Base-by-base conservation (phyloP, 768 basidiomycete genomes). In the Galerina marginata region DNA sequence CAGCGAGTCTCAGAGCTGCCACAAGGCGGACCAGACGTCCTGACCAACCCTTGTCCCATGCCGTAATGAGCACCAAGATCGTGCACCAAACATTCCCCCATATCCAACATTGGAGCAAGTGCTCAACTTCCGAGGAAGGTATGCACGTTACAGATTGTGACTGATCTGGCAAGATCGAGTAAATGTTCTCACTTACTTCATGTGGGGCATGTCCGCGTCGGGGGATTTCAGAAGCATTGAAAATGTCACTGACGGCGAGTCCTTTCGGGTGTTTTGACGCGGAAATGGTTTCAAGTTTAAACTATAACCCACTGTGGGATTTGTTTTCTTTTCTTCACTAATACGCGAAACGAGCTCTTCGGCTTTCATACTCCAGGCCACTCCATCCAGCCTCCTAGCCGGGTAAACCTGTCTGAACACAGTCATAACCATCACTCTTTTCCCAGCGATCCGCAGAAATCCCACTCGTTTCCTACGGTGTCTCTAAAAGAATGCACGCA, bases 361-460 rank as follows among this genome's bases (percentile, higher is more conserved):
- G 29, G 36, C 39, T 45, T 47, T 29, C 54, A 38, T 25, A 37
- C 56, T 59, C 37, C 46, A 50, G 60, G 64, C 66, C 70, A 66
- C 61, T 60, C 57, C 66, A 58, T 58, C 48, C 44, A 42, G 26
- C 67, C 46, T 64, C 62, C 54, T 58, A 40, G 20, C 53, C 55
- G 68, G 68, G 64, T 74, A 62, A 33, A 33, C 5, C 7, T 33
- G 1, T 33, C 29, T 69, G 67, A 74, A 74, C 72, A 71, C 53
- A 67, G 69, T 58, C 67, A 61, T 29, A 47, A 42, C 45, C 61
- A 60, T 65, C 66, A 61, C 56, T 46, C 42, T 51, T 75, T 70
- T 64, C 62, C 63, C 65, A 69, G 55, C 73, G 76, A 77, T 77
- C 77, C 77, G 77, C 76, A 75, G 70, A 75, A 75, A 74, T 69